Percentiles rank a stretch among this genome's conserved stretches.
Evolutionary conservation across 1,284 basidiomycete genomes (phyloP).

Genomic region (Ustilago crameri): DNA sequence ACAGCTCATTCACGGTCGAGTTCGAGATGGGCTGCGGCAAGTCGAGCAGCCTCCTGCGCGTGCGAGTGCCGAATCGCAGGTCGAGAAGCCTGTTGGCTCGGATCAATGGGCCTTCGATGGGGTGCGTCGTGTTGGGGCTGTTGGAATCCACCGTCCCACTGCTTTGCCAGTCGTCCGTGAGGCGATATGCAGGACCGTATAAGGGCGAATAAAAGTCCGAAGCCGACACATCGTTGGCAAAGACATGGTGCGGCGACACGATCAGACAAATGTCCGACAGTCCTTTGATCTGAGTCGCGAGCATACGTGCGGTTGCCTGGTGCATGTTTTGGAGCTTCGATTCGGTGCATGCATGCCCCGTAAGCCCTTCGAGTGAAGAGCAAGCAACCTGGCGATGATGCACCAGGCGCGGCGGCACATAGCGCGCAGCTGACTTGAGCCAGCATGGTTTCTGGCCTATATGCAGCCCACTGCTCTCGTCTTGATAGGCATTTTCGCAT

Average conservation of each 20-base stretch:
- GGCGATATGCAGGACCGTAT: constrained; percentile 24
- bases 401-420: constrained; percentile 12
- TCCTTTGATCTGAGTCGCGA: constrained; percentile 10
- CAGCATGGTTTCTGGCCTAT: constrained; percentile 33
- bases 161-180: background rate
- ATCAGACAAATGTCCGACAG: constrained; percentile 19
- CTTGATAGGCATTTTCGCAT: constrained; percentile 17
- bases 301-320: background rate
- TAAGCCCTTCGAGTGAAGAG: background rate
- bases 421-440: constrained; percentile 14
- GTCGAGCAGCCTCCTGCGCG: constrained; percentile 25
- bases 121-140: background rate
- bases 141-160: background rate
- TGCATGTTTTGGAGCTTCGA: background rate
- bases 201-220: constrained; percentile 39
- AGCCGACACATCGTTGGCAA: constrained; percentile 18
- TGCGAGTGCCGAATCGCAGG: constrained; percentile 8
- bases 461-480: background rate
- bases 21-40: constrained; percentile 23
- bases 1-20: constrained; percentile 11
- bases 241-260: constrained; percentile 27
- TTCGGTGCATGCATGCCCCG: background rate
- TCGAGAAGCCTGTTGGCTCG: constrained; percentile 19
- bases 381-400: constrained; percentile 34
- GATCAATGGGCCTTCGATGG: background rate